Percentiles rank a stretch among this genome's conserved stretches.
phyloP scores from a whole-genome alignment of 2,329 filamentous ascomycete species.

The Fusarium papillatum region DNA sequence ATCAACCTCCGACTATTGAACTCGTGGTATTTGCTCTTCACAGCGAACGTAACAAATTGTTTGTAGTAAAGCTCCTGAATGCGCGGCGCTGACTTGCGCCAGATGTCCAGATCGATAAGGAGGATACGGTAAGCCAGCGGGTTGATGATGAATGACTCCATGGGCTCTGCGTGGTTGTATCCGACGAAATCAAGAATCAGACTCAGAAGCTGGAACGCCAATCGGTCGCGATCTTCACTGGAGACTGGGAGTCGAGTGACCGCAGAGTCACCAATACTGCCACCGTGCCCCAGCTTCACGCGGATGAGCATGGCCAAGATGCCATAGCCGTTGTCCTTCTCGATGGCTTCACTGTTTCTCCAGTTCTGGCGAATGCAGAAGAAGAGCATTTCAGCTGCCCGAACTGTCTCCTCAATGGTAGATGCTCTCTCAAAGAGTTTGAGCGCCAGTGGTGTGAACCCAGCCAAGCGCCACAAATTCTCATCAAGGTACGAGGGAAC shows the following conservation, averaged over 20 bases:
- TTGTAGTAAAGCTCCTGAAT: conserved; percentile 93
- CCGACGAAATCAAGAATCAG: conserved; percentile 89
- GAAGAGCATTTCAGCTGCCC: conserved; percentile 87
- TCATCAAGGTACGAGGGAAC: conserved; percentile 91
- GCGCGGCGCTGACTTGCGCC: conserved; percentile 82
- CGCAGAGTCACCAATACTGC: conserved; percentile 47
- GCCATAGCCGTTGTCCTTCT: conserved; percentile 93
- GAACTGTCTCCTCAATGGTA: conserved; percentile 77
- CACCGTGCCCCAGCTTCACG: conserved; percentile 78
- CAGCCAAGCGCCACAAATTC: conserved; percentile 92
- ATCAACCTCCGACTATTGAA: conserved; percentile 92
- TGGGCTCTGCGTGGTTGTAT: conserved; percentile 83
- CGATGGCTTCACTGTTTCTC: conserved; percentile 99
- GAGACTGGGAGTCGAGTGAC: conserved; percentile 60
- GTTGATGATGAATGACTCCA: conserved; percentile 95
- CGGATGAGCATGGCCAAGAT: conserved; percentile 87
- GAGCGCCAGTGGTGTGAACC: conserved; percentile 87
- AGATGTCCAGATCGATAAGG: conserved; percentile 93
- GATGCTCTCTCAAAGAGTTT: conserved; percentile 86
- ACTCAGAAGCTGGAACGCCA: conserved; percentile 76
- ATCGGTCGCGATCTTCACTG: conserved; percentile 65
- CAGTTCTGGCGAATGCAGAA: conserved; percentile 91
- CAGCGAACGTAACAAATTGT: conserved; percentile 90
- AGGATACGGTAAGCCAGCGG: conserved; percentile 94
- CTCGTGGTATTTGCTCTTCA: conserved; percentile 90